Percentiles rank a stretch among this genome's conserved stretches.
Evolutionary conservation across 1,139 yeast genomes (phyloP).

Genomic region (Casaregolazyma suthepensis): DNA sequence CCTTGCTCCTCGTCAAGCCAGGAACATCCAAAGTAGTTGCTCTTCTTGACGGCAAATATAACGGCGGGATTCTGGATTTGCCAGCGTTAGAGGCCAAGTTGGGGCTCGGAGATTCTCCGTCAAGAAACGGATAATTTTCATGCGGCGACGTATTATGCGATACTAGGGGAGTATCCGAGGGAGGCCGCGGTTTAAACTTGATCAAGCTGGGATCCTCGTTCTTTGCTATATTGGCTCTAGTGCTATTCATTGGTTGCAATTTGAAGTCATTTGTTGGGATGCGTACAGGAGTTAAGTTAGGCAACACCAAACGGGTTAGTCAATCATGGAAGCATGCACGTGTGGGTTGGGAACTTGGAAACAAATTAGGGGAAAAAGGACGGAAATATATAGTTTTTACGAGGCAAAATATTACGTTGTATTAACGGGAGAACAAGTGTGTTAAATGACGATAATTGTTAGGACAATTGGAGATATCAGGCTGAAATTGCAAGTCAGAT

Average conservation of each 20-base stretch:
- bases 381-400: not conserved
- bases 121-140: conserved; percentile 8
- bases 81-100: conserved; percentile 9
- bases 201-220: not conserved
- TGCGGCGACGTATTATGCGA: conserved; percentile 21
- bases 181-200: conserved; percentile 16
- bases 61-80: conserved; percentile 19
- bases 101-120: conserved; percentile 1
- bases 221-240: not conserved
- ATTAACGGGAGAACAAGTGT: not conserved
- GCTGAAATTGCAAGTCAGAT: not conserved
- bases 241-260: not conserved
- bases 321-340: not conserved
- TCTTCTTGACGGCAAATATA: conserved; percentile 29
- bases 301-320: not conserved
- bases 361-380: not conserved
- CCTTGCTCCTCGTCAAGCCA: conserved; percentile 79
- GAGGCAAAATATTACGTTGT: not conserved
- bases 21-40: conserved; percentile 89
- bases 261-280: not conserved
- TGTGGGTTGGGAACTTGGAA: not conserved
- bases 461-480: not conserved
- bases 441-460: not conserved
- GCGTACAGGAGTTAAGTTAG: not conserved
- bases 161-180: conserved; percentile 24